Percentiles rank a stretch among this genome's conserved stretches.
Evolutionary conservation across 176 grass and related monocot species (phyloP).

Genomic region (Musa schizocarpa): DNA sequence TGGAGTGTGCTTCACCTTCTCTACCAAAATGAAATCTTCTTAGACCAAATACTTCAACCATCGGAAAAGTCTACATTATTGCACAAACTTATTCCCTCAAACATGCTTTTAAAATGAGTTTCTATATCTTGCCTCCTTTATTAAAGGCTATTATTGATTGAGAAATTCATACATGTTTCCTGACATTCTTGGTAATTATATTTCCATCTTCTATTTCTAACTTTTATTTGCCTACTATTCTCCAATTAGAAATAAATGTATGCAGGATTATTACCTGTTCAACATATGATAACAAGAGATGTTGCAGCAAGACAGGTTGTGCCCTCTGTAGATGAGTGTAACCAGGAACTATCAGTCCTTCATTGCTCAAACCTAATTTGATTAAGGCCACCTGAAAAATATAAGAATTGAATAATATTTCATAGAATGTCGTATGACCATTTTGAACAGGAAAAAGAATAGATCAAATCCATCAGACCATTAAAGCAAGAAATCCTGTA

Average conservation of each 20-base stretch:
- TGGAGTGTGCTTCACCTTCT: too few species aligned
- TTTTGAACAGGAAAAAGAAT: neutral
- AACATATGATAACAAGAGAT: constrained; percentile 94
- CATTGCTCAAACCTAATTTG: constrained; percentile 68
- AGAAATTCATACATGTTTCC: too few species aligned
- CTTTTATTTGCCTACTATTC: neutral
- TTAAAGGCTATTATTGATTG: too few species aligned
- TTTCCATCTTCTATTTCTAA: neutral
- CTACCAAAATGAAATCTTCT: too few species aligned
- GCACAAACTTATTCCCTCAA: too few species aligned
- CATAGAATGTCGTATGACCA: neutral
- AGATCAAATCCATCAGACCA: neutral
- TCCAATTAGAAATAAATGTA: neutral
- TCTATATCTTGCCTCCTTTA: too few species aligned
- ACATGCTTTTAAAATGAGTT: too few species aligned
- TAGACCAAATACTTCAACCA: too few species aligned
- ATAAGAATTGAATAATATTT: neutral
- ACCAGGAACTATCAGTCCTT: constrained; percentile 88
- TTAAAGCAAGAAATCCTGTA: neutral
- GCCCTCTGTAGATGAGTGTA: constrained; percentile 97
- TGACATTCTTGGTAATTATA: neutral
- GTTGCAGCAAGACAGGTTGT: constrained; percentile 74
- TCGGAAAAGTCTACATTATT: too few species aligned
- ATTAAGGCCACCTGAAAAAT: constrained; percentile 79
- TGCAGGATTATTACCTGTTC: constrained; percentile 55